These are phyloP conservation scores for Leccinum fallax DNA, from an alignment of 1,284 basidiomycete species.

Conservation along the genomic window DNA sequence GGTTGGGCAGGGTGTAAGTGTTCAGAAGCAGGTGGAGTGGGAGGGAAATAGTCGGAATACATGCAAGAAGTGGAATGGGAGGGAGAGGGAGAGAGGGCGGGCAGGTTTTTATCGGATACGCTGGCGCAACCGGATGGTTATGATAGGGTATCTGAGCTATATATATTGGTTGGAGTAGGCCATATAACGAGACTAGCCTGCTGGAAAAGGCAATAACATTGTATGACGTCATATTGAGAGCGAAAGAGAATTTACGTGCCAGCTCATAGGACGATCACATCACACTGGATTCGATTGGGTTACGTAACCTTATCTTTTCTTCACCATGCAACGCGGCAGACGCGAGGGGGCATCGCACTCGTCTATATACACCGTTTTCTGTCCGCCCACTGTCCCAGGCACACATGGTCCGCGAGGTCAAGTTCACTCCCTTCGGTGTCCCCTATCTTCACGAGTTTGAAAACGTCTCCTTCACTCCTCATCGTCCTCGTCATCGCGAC, in stretches of 20 bases:
- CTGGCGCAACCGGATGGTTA: background rate
- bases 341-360: conserved; percentile 6
- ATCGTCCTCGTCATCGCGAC: conserved; percentile 12
- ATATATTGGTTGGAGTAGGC: conserved; percentile 27
- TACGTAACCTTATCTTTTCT: conserved; percentile 9
- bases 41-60: conserved; percentile 32
- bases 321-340: conserved; percentile 3
- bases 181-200: conserved; percentile 8
- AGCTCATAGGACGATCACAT: background rate
- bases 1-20: background rate
- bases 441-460: conserved; percentile 44
- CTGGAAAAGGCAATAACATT: conserved; percentile 35
- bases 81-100: background rate
- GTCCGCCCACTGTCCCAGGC: conserved; percentile 3
- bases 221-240: conserved; percentile 24
- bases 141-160: conserved; percentile 10
- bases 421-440: conserved; percentile 44
- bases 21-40: conserved; percentile 20
- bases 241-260: background rate
- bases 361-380: background rate
- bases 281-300: background rate
- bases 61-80: conserved; percentile 10
- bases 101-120: conserved; percentile 21
- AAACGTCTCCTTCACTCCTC: conserved; percentile 42
- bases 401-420: conserved; percentile 38